Base-by-base conservation (phyloP, 2,329 filamentous ascomycete species). In the Hypoxylon sp. region DNA sequence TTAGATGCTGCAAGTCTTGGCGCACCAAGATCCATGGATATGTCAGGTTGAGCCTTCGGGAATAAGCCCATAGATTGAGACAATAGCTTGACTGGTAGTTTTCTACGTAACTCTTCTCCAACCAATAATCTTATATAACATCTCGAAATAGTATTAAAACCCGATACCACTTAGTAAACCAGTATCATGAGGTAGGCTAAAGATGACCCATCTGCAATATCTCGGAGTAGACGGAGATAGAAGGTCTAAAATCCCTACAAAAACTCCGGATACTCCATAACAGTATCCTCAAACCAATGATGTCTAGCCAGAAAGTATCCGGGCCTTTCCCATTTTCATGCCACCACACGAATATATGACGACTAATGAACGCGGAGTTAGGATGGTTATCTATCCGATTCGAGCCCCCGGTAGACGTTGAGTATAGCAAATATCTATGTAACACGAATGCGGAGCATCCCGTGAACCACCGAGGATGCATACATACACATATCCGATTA, bases 191-290 rank as follows among this genome's bases (percentile, higher is more conserved):
- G 23, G 23, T 30, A 21, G 17, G 38, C 17, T 43, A 43, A 43
- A 11, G 17, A 43, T 19, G 38, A n/a, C 38, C 19, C 38, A 43
- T n/a, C 53, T 30, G 25, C 41, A 43, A 43, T 19, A 45, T 61
- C n/a, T 32, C 60, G 60, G 60, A 58, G 19, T 11, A 51, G 38
- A 28, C 52, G 60, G 60, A 63, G 32, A 57, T 63, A 63, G 57
- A 25, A 52, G 23, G n/a, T 23, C 34, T 32, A 17, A 43, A 43
- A 43, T 43, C 38, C 38, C 38, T 21, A 43, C 38, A 43, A 43
- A 17, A 43, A 17, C 38, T 43, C 38, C 38, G 19, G 38, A 21
- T 11, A 43, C 17, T 9, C 38, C 34, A n/a, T 41, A 7, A 3
- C 19, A 41, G 38, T 9, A 19, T 9, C 38, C 38, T 41, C 38